Evolutionary conservation across 495 filamentous ascomycete species (phyloP).

Genomic region (Cenococcum geophilum): DNA sequence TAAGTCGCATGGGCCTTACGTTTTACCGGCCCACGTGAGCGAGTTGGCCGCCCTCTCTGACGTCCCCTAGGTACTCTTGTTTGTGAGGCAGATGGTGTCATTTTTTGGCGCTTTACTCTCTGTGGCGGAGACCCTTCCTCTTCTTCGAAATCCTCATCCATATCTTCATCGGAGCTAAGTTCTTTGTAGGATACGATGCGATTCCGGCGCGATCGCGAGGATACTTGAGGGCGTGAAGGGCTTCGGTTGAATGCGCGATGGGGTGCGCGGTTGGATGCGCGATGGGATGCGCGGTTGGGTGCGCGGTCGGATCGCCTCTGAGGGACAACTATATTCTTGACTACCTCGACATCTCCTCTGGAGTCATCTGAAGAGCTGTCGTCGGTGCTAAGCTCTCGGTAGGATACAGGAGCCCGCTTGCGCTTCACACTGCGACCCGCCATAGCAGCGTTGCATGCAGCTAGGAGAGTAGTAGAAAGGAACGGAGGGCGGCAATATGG

Average conservation of each 20-base stretch:
- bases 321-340: not conserved
- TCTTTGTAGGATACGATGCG: slow-evolving; percentile 21
- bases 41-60: not conserved
- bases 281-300: not conserved
- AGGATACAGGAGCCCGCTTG: slow-evolving; percentile 24
- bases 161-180: slow-evolving; percentile 17
- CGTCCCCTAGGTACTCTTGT: not conserved
- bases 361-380: slow-evolving; percentile 14
- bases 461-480: not conserved
- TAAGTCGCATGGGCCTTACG: not conserved
- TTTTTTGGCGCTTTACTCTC: not conserved
- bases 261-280: not conserved
- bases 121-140: not conserved
- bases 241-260: not conserved
- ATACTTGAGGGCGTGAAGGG: not conserved
- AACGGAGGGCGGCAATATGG: not conserved
- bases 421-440: slow-evolving; percentile 20
- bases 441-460: slow-evolving; percentile 12
- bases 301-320: not conserved
- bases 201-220: not conserved
- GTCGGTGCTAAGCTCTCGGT: slow-evolving; percentile 25
- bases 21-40: not conserved
- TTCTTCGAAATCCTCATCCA: slow-evolving; percentile 5
- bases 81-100: not conserved
- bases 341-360: not conserved